Conservation (phyloP, 768 basidiomycete genomes). For the Termitomyces sp. region DNA sequence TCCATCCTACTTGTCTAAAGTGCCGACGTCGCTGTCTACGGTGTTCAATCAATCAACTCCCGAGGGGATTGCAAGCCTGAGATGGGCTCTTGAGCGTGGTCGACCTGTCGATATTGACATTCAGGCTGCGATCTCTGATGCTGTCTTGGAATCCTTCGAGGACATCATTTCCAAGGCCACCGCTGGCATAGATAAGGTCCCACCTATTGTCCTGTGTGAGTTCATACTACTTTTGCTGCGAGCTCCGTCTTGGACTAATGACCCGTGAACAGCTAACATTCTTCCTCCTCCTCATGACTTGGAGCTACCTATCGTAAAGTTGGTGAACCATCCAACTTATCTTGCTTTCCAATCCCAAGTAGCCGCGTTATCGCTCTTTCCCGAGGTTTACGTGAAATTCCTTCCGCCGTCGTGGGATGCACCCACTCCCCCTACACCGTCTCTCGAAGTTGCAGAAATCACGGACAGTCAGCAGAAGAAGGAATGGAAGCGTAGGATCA, state of each 20-base stretch:
- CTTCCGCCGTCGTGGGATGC: constrained; percentile 74
- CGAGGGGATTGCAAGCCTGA: constrained; percentile 49
- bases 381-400: constrained; percentile 70
- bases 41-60: constrained; percentile 48
- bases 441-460: constrained; percentile 31
- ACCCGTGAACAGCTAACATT: constrained; percentile 54
- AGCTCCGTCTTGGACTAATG: neutral
- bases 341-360: constrained; percentile 67
- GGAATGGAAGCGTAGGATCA: constrained; percentile 72
- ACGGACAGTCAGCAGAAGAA: constrained; percentile 47
- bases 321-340: constrained; percentile 77
- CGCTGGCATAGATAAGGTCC: constrained; percentile 36
- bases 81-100: constrained; percentile 62
- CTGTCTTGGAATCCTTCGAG: constrained; percentile 61
- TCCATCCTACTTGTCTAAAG: constrained; percentile 33
- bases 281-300: constrained; percentile 78
- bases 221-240: constrained; percentile 8
- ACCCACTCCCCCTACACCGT: constrained; percentile 46
- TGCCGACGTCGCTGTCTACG: constrained; percentile 54
- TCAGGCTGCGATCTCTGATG: constrained; percentile 47
- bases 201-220: constrained; percentile 68
- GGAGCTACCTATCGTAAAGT: constrained; percentile 66
- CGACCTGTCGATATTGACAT: constrained; percentile 72
- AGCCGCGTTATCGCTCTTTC: constrained; percentile 71
- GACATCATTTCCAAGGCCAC: constrained; percentile 68